Evolutionary conservation across 768 basidiomycete genomes (phyloP).

Genomic region (Daedaleopsis nitida): DNA sequence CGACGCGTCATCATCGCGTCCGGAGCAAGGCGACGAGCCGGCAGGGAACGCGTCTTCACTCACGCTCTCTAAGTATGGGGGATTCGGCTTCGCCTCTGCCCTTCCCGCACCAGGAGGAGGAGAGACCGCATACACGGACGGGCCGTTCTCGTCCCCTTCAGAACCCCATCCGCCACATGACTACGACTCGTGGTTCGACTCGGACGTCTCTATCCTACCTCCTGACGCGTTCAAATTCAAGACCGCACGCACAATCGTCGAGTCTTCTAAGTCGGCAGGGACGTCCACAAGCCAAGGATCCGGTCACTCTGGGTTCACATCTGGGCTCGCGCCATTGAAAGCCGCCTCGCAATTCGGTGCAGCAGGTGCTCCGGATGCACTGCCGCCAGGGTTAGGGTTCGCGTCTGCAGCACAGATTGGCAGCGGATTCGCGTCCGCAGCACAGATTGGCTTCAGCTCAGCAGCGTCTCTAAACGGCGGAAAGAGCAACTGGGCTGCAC

Average conservation of each 20-base stretch:
- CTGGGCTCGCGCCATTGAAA: constrained; percentile 1
- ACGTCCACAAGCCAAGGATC: not conserved
- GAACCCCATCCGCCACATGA: constrained; percentile 10
- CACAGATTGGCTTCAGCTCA: constrained; percentile 14
- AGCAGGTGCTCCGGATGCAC: not conserved
- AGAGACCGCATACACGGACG: not conserved
- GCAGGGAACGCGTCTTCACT: not conserved
- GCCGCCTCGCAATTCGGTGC: not conserved
- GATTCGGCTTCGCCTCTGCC: constrained; percentile 9
- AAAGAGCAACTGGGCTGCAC: constrained; percentile 22
- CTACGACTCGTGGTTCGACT: constrained; percentile 23
- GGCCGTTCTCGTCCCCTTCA: not conserved
- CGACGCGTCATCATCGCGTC: not conserved
- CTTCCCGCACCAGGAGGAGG: not conserved
- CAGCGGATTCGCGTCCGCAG: constrained; percentile 5
- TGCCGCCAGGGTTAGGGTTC: not conserved
- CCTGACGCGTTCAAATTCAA: constrained; percentile 9
- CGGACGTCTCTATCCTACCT: constrained; percentile 9
- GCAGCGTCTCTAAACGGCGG: constrained; percentile 7
- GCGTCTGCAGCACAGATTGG: not conserved
- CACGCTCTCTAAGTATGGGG: not conserved
- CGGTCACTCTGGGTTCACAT: not conserved
- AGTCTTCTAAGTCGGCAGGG: not conserved
- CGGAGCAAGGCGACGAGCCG: not conserved
- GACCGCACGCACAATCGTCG: not conserved